Evolutionary conservation across 2,329 filamentous ascomycete genomes (phyloP).

Genomic region (Myriosclerotinia duriaeana): DNA sequence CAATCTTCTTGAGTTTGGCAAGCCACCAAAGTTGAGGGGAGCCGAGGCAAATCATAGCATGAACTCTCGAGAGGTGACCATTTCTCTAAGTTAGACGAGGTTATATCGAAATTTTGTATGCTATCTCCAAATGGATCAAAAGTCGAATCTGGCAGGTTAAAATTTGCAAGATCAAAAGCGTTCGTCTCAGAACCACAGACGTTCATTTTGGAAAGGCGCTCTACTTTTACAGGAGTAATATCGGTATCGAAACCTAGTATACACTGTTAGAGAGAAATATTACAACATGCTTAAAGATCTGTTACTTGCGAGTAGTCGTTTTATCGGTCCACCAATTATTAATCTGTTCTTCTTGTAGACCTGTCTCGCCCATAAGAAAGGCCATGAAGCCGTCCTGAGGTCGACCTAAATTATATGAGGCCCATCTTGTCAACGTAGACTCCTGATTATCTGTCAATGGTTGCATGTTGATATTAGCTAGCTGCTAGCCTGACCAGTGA

Average conservation of each 20-base stretch:
- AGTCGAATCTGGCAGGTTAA: background rate
- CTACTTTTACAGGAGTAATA: background rate
- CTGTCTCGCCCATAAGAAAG: slow-evolving; percentile 26
- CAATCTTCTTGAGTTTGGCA: background rate
- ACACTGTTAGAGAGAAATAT: background rate
- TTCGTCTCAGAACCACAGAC: background rate
- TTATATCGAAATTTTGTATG: background rate
- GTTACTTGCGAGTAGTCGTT: slow-evolving; percentile 18
- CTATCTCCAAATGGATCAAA: background rate
- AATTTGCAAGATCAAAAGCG: background rate
- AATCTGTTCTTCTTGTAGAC: slow-evolving; percentile 27
- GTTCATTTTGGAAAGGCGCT: background rate
- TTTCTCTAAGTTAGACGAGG: background rate
- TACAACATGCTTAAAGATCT: background rate
- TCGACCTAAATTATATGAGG: slow-evolving; percentile 22
- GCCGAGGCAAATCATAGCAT: background rate
- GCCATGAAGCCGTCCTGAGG: slow-evolving; percentile 23
- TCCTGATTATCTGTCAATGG: slow-evolving; percentile 28
- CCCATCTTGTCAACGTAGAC: slow-evolving; percentile 28
- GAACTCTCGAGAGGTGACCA: background rate
- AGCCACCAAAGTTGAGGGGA: background rate
- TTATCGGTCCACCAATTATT: slow-evolving; percentile 26
- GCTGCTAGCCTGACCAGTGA: background rate
- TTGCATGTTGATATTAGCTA: slow-evolving; percentile 25
- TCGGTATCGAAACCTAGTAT: background rate